Evolutionary conservation across 169 alveolate genomes (phyloP), one percentile per base, ranked within the genome.

Genomic region (Besnoitia besnoiti): DNA sequence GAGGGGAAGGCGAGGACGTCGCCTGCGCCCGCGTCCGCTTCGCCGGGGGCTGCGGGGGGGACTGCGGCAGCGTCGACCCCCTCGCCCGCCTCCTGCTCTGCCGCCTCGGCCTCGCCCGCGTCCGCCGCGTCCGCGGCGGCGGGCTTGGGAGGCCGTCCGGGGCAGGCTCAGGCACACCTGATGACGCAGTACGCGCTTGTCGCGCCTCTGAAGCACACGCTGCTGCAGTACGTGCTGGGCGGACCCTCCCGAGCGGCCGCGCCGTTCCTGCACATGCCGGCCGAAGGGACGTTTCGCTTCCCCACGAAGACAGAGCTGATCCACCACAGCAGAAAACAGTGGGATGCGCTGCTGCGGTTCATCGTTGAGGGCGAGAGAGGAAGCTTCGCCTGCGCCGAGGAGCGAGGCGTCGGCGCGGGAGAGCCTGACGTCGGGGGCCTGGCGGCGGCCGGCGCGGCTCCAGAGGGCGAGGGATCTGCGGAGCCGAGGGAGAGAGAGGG

Each of bases 161-260:
- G 39, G 10, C 47, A 37, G 67, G 80, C 44, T 67, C 37, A 7
- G 12, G 44, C 40, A 7, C n/a, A 27, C n/a, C 7, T 27, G 49
- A 77, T 55, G 39, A 91, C 94, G 75, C 97, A 96, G 82, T 95
- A 89, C 85, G 90, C 94, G 80, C 82, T 92, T 50, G 93, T 55
- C 85, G 82, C 89, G 44, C 77, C 80, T 88, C 76, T 82, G 94
- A 90, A 93, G 94, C 90, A 87, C 79, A 79, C 90, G 47, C 90
- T 92, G 59, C 92, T 89, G 79, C 91, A 93, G 85, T 89, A 94
- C 90, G 88, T 92, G 75, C 46, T 47, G 85, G 94, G 44, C 62
- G 91, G 89, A 55, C 90, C 90, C 47, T 50, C 55, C 82, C 79
- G 51, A 90, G 89, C 46, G 33, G 59, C 61, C 40, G 62, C 67